Conservation (phyloP, 1,284 basidiomycete species). For the Salmacisia buchloeana region DNA sequence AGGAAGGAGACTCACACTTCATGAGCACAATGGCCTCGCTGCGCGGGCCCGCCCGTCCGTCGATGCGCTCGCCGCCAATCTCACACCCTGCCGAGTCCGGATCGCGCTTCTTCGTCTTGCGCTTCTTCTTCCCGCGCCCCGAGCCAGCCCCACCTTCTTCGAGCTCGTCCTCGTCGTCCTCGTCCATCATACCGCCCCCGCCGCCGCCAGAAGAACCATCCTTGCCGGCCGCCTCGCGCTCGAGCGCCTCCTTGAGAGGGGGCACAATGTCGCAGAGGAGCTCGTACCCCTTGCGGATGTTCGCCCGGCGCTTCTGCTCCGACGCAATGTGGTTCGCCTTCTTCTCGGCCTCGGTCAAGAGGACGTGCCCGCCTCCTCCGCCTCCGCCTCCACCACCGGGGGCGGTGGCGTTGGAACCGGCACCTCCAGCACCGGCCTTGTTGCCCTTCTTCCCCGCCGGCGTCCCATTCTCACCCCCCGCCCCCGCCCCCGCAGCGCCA, state of each 20-base stretch:
- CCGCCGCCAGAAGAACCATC: conserved; percentile 10
- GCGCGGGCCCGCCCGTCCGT: neutral
- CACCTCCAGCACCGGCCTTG: too few species aligned
- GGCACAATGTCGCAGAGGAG: conserved; percentile 71
- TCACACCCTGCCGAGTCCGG: neutral
- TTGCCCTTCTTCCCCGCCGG: conserved; percentile 15
- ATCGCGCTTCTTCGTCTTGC: neutral
- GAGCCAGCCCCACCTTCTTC: conserved; percentile 12
- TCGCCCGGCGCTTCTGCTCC: conserved; percentile 81
- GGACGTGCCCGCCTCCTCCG: conserved; percentile 59
- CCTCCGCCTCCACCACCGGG: conserved; percentile 55
- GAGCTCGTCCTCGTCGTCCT: conserved; percentile 13
- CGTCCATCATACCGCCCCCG: neutral
- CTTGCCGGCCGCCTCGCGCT: conserved; percentile 20
- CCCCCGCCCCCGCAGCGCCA: neutral
- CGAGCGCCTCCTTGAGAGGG: conserved; percentile 58
- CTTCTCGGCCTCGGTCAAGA: conserved; percentile 77
- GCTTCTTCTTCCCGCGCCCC: conserved; percentile 6
- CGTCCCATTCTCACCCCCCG: neutral
- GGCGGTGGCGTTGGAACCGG: neutral
- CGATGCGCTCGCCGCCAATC: conserved; percentile 1
- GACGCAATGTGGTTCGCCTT: conserved; percentile 88
- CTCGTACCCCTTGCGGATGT: conserved; percentile 80
- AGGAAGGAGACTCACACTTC: conserved; percentile 4
- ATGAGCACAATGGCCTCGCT: conserved; percentile 2